Conservation (phyloP, 345 rosid genomes). For the Euphorbia peplus region DNA sequence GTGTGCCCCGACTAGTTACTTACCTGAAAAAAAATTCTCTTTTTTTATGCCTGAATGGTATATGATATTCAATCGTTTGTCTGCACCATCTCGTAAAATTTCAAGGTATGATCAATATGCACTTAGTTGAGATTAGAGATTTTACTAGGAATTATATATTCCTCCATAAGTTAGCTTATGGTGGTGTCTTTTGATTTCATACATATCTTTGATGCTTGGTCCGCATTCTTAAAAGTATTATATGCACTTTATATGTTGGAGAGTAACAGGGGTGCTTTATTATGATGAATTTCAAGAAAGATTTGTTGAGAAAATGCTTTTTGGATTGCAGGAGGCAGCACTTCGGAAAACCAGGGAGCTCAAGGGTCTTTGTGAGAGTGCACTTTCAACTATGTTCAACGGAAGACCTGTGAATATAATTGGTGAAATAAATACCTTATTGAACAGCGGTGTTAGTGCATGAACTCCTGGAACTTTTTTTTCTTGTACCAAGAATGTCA, state of each 20-base stretch:
- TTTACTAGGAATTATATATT: too few species aligned
- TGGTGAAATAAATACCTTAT: constrained; percentile 85
- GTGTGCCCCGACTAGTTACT: too few species aligned
- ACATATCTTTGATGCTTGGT: not conserved
- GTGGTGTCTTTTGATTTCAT: not conserved
- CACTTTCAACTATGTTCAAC: constrained; percentile 84
- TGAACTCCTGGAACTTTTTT: constrained; percentile 18
- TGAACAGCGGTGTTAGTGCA: constrained; percentile 60
- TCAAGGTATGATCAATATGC: not conserved
- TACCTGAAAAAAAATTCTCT: not conserved
- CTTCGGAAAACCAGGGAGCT: constrained; percentile 76
- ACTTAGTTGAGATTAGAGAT: too few species aligned
- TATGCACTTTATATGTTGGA: not conserved
- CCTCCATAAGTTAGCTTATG: not conserved
- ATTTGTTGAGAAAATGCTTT: not conserved
- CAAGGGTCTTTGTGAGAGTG: constrained; percentile 78
- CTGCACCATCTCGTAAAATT: not conserved
- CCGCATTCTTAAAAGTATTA: not conserved
- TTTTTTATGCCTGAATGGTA: not conserved
- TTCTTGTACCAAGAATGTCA: constrained; percentile 12
- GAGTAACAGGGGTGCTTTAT: not conserved
- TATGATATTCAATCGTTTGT: not conserved
- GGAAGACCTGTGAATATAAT: constrained; percentile 96
- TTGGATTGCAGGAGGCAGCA: constrained; percentile 69
- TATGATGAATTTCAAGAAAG: not conserved